Percentiles rank a stretch among this genome's conserved stretches.
Evolutionary conservation across 345 rosid species (phyloP).

Genomic region (Cardamine resedifolia): DNA sequence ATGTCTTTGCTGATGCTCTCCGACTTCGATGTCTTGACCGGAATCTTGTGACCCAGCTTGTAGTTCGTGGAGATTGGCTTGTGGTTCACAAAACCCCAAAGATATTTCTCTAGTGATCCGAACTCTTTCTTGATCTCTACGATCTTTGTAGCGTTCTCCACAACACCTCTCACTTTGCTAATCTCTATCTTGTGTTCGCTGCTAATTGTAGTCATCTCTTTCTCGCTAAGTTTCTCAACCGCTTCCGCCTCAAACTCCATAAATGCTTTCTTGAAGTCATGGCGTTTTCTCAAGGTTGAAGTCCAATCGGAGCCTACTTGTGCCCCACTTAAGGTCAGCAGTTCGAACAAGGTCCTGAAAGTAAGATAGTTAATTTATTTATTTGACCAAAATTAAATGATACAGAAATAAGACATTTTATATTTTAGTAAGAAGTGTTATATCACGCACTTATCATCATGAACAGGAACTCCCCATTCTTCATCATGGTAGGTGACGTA

Average conservation of each 20-base stretch:
- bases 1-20: constrained; percentile 68
- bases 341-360: constrained; percentile 63
- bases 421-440: background rate
- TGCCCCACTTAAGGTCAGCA: constrained; percentile 60
- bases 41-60: constrained; percentile 52
- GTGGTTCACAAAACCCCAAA: constrained; percentile 64
- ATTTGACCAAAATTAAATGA: background rate
- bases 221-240: constrained; percentile 29
- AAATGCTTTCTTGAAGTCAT: constrained; percentile 33
- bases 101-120: constrained; percentile 54
- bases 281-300: constrained; percentile 41
- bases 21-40: constrained; percentile 67
- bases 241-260: constrained; percentile 35
- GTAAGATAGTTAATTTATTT: background rate
- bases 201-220: constrained; percentile 35
- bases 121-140: constrained; percentile 33
- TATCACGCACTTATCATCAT: constrained; percentile 61
- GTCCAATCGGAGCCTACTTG: constrained; percentile 85
- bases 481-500: constrained; percentile 75
- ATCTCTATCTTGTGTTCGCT: constrained; percentile 35
- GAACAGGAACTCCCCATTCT: constrained; percentile 86
- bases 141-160: constrained; percentile 34
- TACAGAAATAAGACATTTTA: background rate
- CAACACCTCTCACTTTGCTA: constrained; percentile 37
- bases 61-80: constrained; percentile 48